Percentiles rank a stretch among this genome's conserved stretches.
Evolutionary conservation across 2,329 filamentous ascomycete species (phyloP).

Genomic region (Beauveria asiatica): DNA sequence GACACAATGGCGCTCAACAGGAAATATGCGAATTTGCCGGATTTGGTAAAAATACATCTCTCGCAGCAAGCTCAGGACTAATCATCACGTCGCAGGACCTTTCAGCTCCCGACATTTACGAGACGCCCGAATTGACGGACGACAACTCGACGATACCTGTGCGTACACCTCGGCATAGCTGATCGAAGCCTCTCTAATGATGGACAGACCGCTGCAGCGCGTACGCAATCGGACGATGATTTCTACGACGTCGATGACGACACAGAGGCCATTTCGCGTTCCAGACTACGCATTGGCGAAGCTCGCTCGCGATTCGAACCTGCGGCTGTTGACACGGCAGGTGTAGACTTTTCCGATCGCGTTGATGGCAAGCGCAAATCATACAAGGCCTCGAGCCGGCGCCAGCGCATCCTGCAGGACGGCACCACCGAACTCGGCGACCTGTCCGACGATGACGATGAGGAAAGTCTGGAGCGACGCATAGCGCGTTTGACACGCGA

Average conservation of each 20-base stretch:
- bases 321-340: conserved; percentile 63
- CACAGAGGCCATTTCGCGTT: conserved; percentile 61
- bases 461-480: conserved; percentile 67
- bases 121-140: conserved; percentile 87
- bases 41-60: conserved; percentile 48
- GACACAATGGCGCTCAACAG: conserved; percentile 62
- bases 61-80: conserved; percentile 16
- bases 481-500: conserved; percentile 77
- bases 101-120: conserved; percentile 88
- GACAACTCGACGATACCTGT: conserved; percentile 81
- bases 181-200: conserved; percentile 17
- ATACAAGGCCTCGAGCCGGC: conserved; percentile 66
- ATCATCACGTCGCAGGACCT: conserved; percentile 52
- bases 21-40: conserved; percentile 75
- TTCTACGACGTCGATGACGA: conserved; percentile 57
- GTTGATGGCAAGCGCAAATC: conserved; percentile 75
- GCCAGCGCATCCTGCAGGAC: conserved; percentile 53
- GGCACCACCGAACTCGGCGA: conserved; percentile 63
- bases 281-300: conserved; percentile 65
- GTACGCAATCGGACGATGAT: conserved; percentile 52
- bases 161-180: conserved; percentile 24
- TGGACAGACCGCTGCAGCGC: conserved; percentile 44
- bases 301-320: conserved; percentile 75
- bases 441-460: conserved; percentile 63
- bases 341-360: conserved; percentile 84